These are phyloP conservation scores for Blumeriella jaapii DNA, from an alignment of 2,329 filamentous ascomycete genomes.

Conservation along the genomic window DNA sequence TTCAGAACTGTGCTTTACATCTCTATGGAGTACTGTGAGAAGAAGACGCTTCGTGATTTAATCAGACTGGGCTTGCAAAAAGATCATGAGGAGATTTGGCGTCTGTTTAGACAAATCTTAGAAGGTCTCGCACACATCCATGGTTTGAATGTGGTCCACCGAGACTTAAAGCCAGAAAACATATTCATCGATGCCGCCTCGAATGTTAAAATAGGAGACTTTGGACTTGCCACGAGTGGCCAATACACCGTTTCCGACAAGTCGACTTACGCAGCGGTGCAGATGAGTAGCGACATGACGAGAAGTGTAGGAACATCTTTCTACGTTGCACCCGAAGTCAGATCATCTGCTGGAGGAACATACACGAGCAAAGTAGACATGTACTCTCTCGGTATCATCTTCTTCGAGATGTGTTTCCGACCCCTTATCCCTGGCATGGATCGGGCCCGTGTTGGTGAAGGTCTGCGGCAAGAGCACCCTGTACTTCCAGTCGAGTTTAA, in stretches of 20 bases:
- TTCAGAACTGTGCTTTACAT: slow-evolving; percentile 78
- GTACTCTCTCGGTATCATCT: slow-evolving; percentile 94
- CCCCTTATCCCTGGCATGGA: slow-evolving; percentile 49
- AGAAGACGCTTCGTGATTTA: slow-evolving; percentile 72
- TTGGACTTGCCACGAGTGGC: slow-evolving; percentile 84
- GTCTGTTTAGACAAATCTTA: slow-evolving; percentile 79
- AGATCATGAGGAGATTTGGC: slow-evolving; percentile 72
- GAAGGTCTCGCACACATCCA: slow-evolving; percentile 89
- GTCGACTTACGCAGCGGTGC: slow-evolving; percentile 19
- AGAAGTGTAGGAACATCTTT: slow-evolving; percentile 66
- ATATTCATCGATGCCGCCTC: slow-evolving; percentile 87
- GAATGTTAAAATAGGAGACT: slow-evolving; percentile 93
- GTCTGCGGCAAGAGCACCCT: slow-evolving; percentile 56
- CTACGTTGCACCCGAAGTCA: slow-evolving; percentile 88
- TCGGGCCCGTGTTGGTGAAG: slow-evolving; percentile 50
- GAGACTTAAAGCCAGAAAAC: slow-evolving; percentile 94
- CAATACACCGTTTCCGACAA: slow-evolving; percentile 55
- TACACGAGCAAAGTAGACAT: slow-evolving; percentile 97
- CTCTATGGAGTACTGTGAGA: slow-evolving; percentile 98
- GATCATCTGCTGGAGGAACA: slow-evolving; percentile 58
- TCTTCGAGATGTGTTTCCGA: slow-evolving; percentile 90
- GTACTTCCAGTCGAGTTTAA: slow-evolving; percentile 63
- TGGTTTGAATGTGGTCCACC: slow-evolving; percentile 80
- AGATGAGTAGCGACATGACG: slow-evolving; percentile 48
- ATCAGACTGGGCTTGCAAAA: slow-evolving; percentile 66